Conservation (phyloP, 306 rosid genomes). For the Pyrus betulifolia region DNA sequence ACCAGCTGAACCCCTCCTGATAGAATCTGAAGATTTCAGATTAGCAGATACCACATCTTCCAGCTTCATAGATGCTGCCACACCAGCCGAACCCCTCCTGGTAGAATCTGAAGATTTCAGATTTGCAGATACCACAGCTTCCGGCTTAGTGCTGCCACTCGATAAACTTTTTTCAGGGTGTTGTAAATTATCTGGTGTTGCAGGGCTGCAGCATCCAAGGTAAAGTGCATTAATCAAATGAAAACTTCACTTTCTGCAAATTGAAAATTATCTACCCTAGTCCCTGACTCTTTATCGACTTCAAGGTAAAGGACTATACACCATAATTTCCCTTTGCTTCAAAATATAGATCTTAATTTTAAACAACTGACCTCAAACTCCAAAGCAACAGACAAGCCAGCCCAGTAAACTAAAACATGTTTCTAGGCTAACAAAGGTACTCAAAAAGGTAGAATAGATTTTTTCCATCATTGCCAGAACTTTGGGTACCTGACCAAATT, state of each 20-base stretch:
- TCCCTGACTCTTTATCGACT: background rate
- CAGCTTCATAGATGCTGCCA: slow-evolving; percentile 59
- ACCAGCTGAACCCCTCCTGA: slow-evolving; percentile 80
- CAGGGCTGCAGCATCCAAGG: slow-evolving; percentile 34
- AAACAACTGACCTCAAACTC: background rate
- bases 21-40: slow-evolving; percentile 37
- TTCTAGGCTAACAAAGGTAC: background rate
- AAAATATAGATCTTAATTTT: background rate
- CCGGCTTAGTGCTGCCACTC: slow-evolving; percentile 31
- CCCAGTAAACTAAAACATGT: background rate
- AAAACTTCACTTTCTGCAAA: background rate
- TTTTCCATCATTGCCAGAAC: background rate
- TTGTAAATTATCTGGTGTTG: slow-evolving; percentile 30
- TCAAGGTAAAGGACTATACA: background rate
- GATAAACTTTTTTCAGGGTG: slow-evolving; percentile 23
- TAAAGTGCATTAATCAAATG: slow-evolving; percentile 2
- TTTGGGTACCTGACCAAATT: background rate
- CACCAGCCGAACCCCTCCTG: slow-evolving; percentile 79
- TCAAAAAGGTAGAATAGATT: background rate
- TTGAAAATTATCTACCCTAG: background rate
- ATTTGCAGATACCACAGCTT: slow-evolving; percentile 31
- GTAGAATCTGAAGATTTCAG: slow-evolving; percentile 37
- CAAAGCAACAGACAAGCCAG: background rate
- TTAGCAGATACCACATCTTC: slow-evolving; percentile 36
- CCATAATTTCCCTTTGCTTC: background rate